These are phyloP conservation scores for Scalesia atractyloides DNA, from an alignment of 129 eudicot genomes.

Conservation along the genomic window DNA sequence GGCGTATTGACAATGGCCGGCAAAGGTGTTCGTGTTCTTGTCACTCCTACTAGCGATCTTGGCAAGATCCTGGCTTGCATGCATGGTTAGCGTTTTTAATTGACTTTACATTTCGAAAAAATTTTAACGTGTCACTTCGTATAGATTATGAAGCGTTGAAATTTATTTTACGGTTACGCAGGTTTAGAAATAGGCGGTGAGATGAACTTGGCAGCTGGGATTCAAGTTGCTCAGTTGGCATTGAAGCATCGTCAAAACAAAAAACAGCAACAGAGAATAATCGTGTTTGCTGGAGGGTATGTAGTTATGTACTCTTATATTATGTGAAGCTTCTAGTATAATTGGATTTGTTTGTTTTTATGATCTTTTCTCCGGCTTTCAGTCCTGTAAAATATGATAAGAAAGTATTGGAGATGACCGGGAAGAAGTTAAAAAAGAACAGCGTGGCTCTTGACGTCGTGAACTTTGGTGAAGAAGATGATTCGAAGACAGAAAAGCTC, in stretches of 20 bases:
- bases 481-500: slow-evolving; percentile 76
- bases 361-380: slow-evolving; percentile 16
- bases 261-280: slow-evolving; percentile 92
- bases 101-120: background rate
- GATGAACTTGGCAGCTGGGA: slow-evolving; percentile 96
- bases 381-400: slow-evolving; percentile 94
- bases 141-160: slow-evolving; percentile 1
- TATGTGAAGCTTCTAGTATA: background rate
- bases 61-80: slow-evolving; percentile 96
- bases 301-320: background rate
- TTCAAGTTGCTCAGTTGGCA: slow-evolving; percentile 96
- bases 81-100: slow-evolving; percentile 67
- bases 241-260: slow-evolving; percentile 98
- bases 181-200: slow-evolving; percentile 95
- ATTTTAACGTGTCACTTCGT: background rate
- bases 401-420: slow-evolving; percentile 89
- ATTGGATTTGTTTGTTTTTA: background rate
- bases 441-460: slow-evolving; percentile 98
- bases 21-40: slow-evolving; percentile 94
- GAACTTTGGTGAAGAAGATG: slow-evolving; percentile 93
- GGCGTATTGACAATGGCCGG: slow-evolving; percentile 99
- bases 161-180: slow-evolving; percentile 23
- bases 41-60: slow-evolving; percentile 97
- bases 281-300: slow-evolving; percentile 96
- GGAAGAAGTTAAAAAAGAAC: slow-evolving; percentile 88